Evolutionary conservation across 768 basidiomycete species (phyloP), one percentile per base, ranked within the genome.

Genomic region (Filobasidium floriforme): DNA sequence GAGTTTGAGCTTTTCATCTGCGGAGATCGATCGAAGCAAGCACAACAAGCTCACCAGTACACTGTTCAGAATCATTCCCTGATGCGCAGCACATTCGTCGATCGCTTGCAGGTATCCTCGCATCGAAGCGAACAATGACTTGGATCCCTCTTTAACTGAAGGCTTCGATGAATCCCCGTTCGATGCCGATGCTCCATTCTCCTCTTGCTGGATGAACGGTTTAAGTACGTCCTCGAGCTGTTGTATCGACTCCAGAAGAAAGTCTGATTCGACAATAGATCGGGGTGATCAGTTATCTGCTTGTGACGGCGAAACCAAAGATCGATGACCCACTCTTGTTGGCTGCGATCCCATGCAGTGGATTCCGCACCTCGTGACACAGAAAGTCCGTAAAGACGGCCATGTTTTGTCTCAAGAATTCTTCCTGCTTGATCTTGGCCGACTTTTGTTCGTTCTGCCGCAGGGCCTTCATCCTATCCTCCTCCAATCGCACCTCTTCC

Each of bases 281-380:
- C n/a, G n/a, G n/a, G 52, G 12, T 22, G 26, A 54, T 54, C 52
- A 37, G 32, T 4, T 9, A 4, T 37, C 9, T 37, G n/a, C 55
- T 19, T 62, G 22, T 62, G 4, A 6, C 11, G 12, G 41, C 11
- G 22, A 24, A 6, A 1, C 32, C 10, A 2, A 28, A 63, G n/a
- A 37, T 18, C 19, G 28, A n/a, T 7, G 18, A 63, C 62, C 11
- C 7, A 63, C 62, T 52, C 28, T 37, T 43, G 28, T 66, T 66
- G 10, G 65, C 65, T 3, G 57, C 43, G 12, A 66, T 66, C 4
- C 65, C 65, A 24, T 66, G 65, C 26, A 66, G 37, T 12, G 65
- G 65, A 66, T 66, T 66, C 24, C 65, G 65, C 22, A 66, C 65
- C 44, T 66, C 65, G 32, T 66, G 65, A 24, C 59, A 60, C 15